Evolutionary conservation across 108 stramenopile species (phyloP), one percentile per base, ranked within the genome.

Genomic region (Nitzschia sp.): DNA sequence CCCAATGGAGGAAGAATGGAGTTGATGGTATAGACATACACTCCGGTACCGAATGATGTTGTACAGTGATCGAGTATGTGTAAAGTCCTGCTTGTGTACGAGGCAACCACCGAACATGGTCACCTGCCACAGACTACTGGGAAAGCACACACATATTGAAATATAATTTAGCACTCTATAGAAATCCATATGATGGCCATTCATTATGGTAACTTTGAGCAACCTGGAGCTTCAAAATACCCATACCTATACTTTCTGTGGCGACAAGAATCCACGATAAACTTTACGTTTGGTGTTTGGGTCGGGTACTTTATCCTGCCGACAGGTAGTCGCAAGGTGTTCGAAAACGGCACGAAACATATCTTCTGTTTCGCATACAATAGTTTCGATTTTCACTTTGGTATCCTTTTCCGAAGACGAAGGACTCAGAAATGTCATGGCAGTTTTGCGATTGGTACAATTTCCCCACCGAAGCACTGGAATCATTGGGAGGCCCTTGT

Each of bases 281-380:
- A 62, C 43, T 21, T 6, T 15, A 5, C 41, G 3, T 0, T 42
- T 22, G n/a, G 61, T 44, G 1, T 8, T 11, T 1, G 19, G 7
- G 40, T 62, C 41, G 20, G 21, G 11, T 8, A 44, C 41, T 3
- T 39, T 39, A 1, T 8, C 8, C 17, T 21, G 22, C 19, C 17
- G 61, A 24, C 43, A 43, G 0, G 61, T 62, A 8, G 61, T 19
- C 15, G 61, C 61, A 3, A 62, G 10, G 8, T 62, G 61, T 42
- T 62, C 61, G 21, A 62, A 62, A 43, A 62, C n/a, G 0, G 61
- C 61, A 9, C 61, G 61, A 62, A 62, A 62, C 1, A 46, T 38
- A 24, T 62, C 61, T 62, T 62, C 61, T 11, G 43, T 22, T 8
- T 41, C n/a, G 22, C 61, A 62, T 2, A 38, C n/a, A 11, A 62